Conservation (phyloP, 73 alveolate genomes). For the Effrenium voratum region DNA sequence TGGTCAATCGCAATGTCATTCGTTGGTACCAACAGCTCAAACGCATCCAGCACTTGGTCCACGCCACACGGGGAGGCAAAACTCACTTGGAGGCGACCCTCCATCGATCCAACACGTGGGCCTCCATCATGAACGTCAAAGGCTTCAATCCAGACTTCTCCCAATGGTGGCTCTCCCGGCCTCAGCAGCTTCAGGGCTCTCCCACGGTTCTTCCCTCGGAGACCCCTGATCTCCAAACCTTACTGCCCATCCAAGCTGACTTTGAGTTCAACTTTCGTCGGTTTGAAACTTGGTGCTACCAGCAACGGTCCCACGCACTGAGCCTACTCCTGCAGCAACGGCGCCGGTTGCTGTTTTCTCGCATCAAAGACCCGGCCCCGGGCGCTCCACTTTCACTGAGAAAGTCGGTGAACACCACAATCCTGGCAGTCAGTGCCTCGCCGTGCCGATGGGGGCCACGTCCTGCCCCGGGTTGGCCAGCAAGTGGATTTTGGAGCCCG, state of each 20-base stretch:
- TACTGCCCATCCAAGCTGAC: background rate
- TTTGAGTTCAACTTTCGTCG: background rate
- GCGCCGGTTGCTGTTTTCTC: background rate
- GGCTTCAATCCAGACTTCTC: background rate
- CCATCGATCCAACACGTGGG: background rate
- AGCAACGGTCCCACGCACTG: background rate
- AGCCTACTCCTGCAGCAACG: too few relatives aligned
- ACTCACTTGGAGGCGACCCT: background rate
- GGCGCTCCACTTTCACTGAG: background rate
- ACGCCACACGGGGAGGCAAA: background rate
- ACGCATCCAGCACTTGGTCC: background rate
- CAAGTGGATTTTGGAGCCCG: too few relatives aligned
- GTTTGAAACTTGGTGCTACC: background rate
- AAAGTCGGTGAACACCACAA: background rate
- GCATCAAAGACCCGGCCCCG: background rate
- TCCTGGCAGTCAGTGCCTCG: background rate
- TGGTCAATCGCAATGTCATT: background rate
- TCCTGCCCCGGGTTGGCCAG: too few relatives aligned
- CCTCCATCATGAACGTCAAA: background rate
- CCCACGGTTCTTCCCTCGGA: background rate
- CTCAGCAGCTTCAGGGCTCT: background rate
- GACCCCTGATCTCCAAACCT: background rate
- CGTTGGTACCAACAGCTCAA: background rate
- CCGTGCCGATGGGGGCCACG: too few relatives aligned
- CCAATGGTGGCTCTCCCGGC: background rate